Conservation (phyloP, 352 stramenopile species). For the Pythium monospermum region DNA sequence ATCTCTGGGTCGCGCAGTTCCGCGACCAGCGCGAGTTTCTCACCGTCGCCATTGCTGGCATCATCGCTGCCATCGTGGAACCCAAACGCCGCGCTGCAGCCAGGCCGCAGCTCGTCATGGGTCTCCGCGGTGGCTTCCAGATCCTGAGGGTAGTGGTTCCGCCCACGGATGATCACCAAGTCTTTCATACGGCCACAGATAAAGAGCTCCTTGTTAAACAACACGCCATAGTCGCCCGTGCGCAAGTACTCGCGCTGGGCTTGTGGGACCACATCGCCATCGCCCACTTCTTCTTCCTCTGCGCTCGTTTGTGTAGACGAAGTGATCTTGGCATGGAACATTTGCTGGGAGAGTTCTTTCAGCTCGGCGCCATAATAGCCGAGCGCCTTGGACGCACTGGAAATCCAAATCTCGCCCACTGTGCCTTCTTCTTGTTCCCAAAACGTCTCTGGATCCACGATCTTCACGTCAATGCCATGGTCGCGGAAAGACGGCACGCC, state of each 20-base stretch:
- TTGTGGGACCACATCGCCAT: conserved; percentile 2
- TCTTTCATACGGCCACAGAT: conserved; percentile 99
- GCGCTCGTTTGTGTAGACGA: no score
- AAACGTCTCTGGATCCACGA: conserved; percentile 87
- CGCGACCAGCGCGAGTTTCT: conserved; percentile 68
- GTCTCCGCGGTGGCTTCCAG: conserved; percentile 93
- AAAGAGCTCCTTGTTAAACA: conserved; percentile 94
- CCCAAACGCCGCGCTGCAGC: conserved; percentile 94
- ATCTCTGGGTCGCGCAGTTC: conserved; percentile 69
- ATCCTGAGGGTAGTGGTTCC: conserved; percentile 99
- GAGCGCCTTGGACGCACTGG: conserved; percentile 86
- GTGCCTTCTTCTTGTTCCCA: conserved; percentile 37
- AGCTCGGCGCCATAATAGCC: conserved; percentile 91
- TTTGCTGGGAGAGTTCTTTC: conserved; percentile 67
- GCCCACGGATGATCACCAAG: conserved; percentile 98
- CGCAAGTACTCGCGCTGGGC: conserved; percentile 67
- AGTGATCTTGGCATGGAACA: conserved; percentile 89
- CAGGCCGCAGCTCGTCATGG: conserved; percentile 81
- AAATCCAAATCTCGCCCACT: conserved; percentile 89
- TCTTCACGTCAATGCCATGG: conserved; percentile 90
- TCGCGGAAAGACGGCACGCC: conserved; percentile 80
- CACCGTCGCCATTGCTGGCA: conserved; percentile 53
- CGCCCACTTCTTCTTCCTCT: conserved; percentile 1
- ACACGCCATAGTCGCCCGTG: conserved; percentile 97
- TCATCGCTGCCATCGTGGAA: conserved; percentile 30